phyloP scores from a whole-genome alignment of 108 stramenopile genomes.

The Nitzschia sp. region DNA sequence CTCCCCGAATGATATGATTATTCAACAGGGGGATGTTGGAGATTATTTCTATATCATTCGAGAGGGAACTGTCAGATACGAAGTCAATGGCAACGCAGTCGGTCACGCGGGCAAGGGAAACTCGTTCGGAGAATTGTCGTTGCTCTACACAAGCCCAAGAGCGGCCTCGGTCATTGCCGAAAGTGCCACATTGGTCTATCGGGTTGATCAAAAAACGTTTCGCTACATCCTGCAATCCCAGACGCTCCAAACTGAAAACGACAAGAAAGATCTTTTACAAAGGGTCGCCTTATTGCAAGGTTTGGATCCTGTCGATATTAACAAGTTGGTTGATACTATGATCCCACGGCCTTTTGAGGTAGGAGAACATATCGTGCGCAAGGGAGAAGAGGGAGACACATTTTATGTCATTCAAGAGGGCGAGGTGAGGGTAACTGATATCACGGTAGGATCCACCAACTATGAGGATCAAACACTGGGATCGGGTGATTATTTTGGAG shows the following conservation, averaged over 20 bases:
- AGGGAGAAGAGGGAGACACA: slow-evolving; percentile 89
- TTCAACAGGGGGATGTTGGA: slow-evolving; percentile 81
- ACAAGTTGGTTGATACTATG: slow-evolving; percentile 66
- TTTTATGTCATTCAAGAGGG: slow-evolving; percentile 89
- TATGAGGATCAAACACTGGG: slow-evolving; percentile 58
- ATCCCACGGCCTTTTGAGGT: slow-evolving; percentile 63
- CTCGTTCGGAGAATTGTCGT: slow-evolving; percentile 81
- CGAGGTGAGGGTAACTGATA: slow-evolving; percentile 61
- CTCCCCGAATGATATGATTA: slow-evolving; percentile 47
- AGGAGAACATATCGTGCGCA: slow-evolving; percentile 82
- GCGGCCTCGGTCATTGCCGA: slow-evolving; percentile 88
- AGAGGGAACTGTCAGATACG: slow-evolving; percentile 43
- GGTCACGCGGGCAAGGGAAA: slow-evolving; percentile 50
- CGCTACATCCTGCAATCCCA: slow-evolving; percentile 79
- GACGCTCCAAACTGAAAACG: slow-evolving; percentile 51
- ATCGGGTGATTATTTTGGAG: slow-evolving; percentile 87
- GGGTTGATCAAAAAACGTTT: slow-evolving; percentile 85
- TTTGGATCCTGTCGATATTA: slow-evolving; percentile 60
- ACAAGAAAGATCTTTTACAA: slow-evolving; percentile 66
- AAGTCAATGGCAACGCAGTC: slow-evolving; percentile 40
- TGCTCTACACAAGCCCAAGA: slow-evolving; percentile 87
- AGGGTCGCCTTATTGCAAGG: slow-evolving; percentile 69
- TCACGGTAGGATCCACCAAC: slow-evolving; percentile 44
- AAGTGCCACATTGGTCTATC: slow-evolving; percentile 70
- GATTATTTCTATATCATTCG: slow-evolving; percentile 82